Conservation (phyloP, 1,284 basidiomycete species). For the Trametes hirsuta region DNA sequence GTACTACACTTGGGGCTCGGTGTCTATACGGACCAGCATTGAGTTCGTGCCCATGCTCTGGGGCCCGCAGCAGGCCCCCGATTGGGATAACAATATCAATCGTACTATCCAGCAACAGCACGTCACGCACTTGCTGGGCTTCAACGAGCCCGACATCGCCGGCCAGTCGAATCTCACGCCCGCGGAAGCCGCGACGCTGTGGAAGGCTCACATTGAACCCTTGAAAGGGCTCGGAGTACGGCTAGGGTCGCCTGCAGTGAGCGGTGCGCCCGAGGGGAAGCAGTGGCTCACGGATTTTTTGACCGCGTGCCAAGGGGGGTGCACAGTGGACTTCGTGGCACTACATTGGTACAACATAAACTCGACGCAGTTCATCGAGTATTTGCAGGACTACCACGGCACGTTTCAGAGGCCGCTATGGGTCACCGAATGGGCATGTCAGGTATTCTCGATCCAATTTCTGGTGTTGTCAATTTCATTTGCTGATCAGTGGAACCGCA, state of each 20-base stretch:
- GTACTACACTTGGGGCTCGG: slow-evolving; percentile 41
- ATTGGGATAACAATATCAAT: slow-evolving; percentile 37
- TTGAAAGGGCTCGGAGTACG: slow-evolving; percentile 37
- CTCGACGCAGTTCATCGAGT: slow-evolving; percentile 41
- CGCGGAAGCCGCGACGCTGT: slow-evolving; percentile 35
- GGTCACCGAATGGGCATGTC: slow-evolving; percentile 48
- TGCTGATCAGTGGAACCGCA: slow-evolving; percentile 14
- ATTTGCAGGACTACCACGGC: slow-evolving; percentile 44
- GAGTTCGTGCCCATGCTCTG: slow-evolving; percentile 45
- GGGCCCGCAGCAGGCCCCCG: slow-evolving; percentile 34
- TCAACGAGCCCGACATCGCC: slow-evolving; percentile 41
- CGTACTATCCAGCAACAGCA: slow-evolving; percentile 30
- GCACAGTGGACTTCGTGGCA: slow-evolving; percentile 47
- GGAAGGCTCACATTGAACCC: slow-evolving; percentile 41
- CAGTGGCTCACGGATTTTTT: slow-evolving; percentile 46
- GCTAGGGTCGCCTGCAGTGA: slow-evolving; percentile 47
- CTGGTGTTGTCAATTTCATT: not conserved
- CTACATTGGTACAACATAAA: slow-evolving; percentile 48
- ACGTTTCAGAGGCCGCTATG: slow-evolving; percentile 46
- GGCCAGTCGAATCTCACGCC: slow-evolving; percentile 40
- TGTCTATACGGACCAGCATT: slow-evolving; percentile 28
- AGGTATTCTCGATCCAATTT: slow-evolving; percentile 25
- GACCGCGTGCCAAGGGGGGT: slow-evolving; percentile 41
- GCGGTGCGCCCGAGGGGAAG: slow-evolving; percentile 42
- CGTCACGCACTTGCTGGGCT: slow-evolving; percentile 35